Percentiles rank a stretch among this genome's conserved stretches.
Evolutionary conservation across 2,329 filamentous ascomycete genomes (phyloP).

Genomic region (Aplosporella prunicola): DNA sequence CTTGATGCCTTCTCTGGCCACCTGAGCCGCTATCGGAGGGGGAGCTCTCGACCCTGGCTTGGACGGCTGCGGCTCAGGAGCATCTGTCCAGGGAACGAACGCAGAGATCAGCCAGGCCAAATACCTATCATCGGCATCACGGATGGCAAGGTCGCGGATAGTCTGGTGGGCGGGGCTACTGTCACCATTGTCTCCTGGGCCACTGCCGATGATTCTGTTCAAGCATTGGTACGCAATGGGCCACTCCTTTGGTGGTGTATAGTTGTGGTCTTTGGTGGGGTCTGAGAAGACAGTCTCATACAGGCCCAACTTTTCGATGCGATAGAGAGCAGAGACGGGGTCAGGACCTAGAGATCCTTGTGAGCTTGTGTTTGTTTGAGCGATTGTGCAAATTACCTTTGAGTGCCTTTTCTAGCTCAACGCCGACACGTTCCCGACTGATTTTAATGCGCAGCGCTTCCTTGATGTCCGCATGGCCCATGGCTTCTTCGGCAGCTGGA

Average conservation of each 20-base stretch:
- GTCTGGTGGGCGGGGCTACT: not conserved
- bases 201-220: slow-evolving; percentile 2
- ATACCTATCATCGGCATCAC: slow-evolving; percentile 56
- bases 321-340: slow-evolving; percentile 51
- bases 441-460: slow-evolving; percentile 78
- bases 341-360: slow-evolving; percentile 39
- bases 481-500: slow-evolving; percentile 55
- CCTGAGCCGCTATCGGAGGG: slow-evolving; percentile 51
- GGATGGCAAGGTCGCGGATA: slow-evolving; percentile 41
- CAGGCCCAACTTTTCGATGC: slow-evolving; percentile 57
- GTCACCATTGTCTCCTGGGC: not conserved
- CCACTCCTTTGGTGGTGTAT: slow-evolving; percentile 46
- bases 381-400: slow-evolving; percentile 30
- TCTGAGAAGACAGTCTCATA: slow-evolving; percentile 69
- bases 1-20: slow-evolving; percentile 69
- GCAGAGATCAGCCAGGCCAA: slow-evolving; percentile 69
- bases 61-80: slow-evolving; percentile 26
- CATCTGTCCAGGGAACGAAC: slow-evolving; percentile 61
- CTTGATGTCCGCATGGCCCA: slow-evolving; percentile 71
- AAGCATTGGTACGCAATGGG: slow-evolving; percentile 62
- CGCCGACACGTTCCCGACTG: slow-evolving; percentile 77
- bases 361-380: slow-evolving; percentile 34
- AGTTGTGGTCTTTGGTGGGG: slow-evolving; percentile 45
- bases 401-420: slow-evolving; percentile 87
- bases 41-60: slow-evolving; percentile 41